A percentile compares a stretch with the other conserved stretches of the same genome.
phyloP scores from a whole-genome alignment of 2,329 filamentous ascomycete genomes.

The Remersonia thermophila region DNA sequence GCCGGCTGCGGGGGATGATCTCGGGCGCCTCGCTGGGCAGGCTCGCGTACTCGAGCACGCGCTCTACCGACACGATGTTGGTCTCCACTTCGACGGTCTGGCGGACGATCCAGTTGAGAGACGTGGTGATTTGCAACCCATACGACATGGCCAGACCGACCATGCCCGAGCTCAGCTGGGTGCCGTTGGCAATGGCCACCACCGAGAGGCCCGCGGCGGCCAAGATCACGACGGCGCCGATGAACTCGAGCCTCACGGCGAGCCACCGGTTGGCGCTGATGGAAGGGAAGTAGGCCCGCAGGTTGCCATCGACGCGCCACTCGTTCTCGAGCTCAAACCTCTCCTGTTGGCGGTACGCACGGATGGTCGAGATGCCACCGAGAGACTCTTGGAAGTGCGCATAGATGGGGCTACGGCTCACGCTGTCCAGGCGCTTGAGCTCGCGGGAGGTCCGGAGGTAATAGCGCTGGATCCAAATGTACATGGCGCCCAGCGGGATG shows the following conservation, averaged over 20 bases:
- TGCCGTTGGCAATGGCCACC: constrained; percentile 60
- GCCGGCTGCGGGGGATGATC: constrained; percentile 76
- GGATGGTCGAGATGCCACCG: constrained; percentile 86
- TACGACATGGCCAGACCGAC: constrained; percentile 96
- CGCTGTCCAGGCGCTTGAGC: constrained; percentile 88
- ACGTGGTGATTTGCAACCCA: constrained; percentile 90
- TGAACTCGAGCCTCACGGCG: constrained; percentile 86
- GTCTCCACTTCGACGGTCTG: constrained; percentile 99
- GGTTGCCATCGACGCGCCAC: constrained; percentile 90
- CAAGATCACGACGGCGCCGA: constrained; percentile 88
- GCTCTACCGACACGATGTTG: constrained; percentile 98
- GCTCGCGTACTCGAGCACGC: constrained; percentile 86
- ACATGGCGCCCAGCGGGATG: constrained; percentile 66
- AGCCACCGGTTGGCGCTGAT: constrained; percentile 93
- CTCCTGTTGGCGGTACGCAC: constrained; percentile 80
- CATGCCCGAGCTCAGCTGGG: constrained; percentile 53
- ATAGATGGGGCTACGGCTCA: constrained; percentile 91
- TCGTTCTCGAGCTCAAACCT: constrained; percentile 90
- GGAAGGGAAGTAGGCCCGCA: constrained; percentile 89
- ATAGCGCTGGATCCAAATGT: constrained; percentile 91
- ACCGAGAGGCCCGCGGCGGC: constrained; percentile 73
- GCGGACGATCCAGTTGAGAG: constrained; percentile 96
- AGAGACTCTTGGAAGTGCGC: constrained; percentile 97
- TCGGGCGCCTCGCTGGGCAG: constrained; percentile 91
- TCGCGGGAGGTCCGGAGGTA: constrained; percentile 93